Base-by-base conservation (phyloP, 768 basidiomycete genomes). In the Amanita exitialis region DNA sequence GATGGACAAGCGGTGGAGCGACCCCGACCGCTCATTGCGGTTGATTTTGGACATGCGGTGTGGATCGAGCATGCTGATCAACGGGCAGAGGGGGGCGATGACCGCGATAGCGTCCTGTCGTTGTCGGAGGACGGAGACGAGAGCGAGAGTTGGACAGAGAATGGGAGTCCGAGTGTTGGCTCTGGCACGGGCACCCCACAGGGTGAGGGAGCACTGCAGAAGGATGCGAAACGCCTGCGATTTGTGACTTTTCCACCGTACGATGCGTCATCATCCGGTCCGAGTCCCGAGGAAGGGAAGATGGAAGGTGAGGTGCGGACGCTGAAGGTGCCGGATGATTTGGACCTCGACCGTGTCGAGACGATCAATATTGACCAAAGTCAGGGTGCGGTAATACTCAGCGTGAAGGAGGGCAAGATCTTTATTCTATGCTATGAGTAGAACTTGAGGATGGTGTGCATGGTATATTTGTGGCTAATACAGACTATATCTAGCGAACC, bases 31-130 rank as follows among this genome's bases (percentile, higher is more conserved):
- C 71, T 87, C 12, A 79, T 87, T n/a, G 85, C 85, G 0, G 83
- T 92, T 6, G 81, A 93, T 61, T 94, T 93, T 67, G 87, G 88
- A 37, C 89, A 91, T 58, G 86, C 90, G 15, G 83, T 89, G 32
- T 86, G 89, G 78, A 79, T 93, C 43, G 84, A 87, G 59, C 79
- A 80, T 58, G 60, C 56, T 56, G 69, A 65, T 38, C 20, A 15
- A 6, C 30, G 23, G 16, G 44, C 2, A 6, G 37, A 23, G 4
- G 44, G 20, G 34, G 16, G 30, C 18, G 54, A 37, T 12, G 41
- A 44, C 38, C 44, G 44, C 47, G 48, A 41, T 36, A 47, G 44
- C 12, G 46, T 37, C n/a, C 8, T 30, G 18, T 53, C 51, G 47
- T 49, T 53, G 12, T 36, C 52, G 37, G 52, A 51, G 23, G 66